Conservation (phyloP, 768 basidiomycete genomes). For the Coprinopsis marcescibilis region DNA sequence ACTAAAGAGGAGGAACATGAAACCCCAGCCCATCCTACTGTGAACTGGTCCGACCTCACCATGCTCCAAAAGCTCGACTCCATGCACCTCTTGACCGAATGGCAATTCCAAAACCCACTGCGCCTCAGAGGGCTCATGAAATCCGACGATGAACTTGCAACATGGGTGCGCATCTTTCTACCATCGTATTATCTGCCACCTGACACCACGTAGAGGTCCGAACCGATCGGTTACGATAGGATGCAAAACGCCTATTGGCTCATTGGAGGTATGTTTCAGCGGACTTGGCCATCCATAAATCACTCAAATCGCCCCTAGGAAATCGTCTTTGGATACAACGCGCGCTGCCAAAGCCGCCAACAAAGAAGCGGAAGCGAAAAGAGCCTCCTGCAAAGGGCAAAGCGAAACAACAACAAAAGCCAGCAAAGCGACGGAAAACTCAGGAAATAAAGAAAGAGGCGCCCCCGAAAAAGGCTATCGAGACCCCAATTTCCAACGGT, state of each 20-base stretch:
- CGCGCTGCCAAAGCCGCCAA: constrained; percentile 44
- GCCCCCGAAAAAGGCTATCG: not conserved
- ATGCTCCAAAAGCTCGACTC: constrained; percentile 72
- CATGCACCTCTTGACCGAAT: constrained; percentile 68
- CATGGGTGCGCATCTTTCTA: constrained; percentile 54
- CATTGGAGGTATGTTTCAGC: constrained; percentile 56
- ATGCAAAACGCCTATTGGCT: constrained; percentile 81
- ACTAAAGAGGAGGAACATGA: constrained; percentile 13
- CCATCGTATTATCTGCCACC: constrained; percentile 8
- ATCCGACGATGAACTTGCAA: constrained; percentile 67
- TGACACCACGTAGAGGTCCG: constrained; percentile 53
- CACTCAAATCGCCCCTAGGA: constrained; percentile 32
- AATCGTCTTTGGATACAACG: constrained; percentile 87
- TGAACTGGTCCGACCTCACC: constrained; percentile 67
- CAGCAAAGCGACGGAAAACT: constrained; percentile 10
- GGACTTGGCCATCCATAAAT: not conserved
- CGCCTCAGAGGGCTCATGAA: constrained; percentile 70
- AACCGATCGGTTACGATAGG: constrained; percentile 80
- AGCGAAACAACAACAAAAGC: not conserved
- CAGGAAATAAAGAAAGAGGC: constrained; percentile 8
- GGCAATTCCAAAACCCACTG: constrained; percentile 80
- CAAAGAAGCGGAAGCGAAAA: constrained; percentile 37
- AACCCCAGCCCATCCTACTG: constrained; percentile 27
- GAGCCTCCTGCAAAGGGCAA: constrained; percentile 1
- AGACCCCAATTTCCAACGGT: constrained; percentile 27